These are phyloP conservation scores for Kregervanrija fluxuum DNA, from an alignment of 805 yeast species.

Conservation along the genomic window DNA sequence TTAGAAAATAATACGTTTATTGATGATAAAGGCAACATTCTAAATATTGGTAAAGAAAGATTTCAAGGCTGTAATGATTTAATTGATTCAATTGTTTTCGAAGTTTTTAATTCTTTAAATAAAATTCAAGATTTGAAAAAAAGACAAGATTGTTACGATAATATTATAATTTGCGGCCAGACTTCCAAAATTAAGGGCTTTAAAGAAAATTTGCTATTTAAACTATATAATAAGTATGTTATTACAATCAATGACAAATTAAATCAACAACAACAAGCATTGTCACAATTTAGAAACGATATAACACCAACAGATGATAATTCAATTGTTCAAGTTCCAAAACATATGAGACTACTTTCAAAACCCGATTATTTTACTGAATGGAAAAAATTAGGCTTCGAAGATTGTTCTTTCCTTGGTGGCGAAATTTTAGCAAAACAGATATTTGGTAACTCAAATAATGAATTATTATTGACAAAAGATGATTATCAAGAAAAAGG, in stretches of 20 bases:
- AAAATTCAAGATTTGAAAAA: constrained; percentile 54
- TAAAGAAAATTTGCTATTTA: constrained; percentile 56
- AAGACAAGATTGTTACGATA: constrained; percentile 81
- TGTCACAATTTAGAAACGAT: constrained; percentile 26
- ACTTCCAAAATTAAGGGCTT: constrained; percentile 72
- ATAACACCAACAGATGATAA: constrained; percentile 19
- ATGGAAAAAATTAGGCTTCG: constrained; percentile 80
- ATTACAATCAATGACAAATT: constrained; percentile 15
- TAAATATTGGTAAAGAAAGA: constrained; percentile 83
- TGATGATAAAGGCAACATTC: constrained; percentile 47
- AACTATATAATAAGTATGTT: constrained; percentile 31
- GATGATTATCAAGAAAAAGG: constrained; percentile 74
- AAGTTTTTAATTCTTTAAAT: constrained; percentile 45
- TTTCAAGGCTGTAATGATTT: constrained; percentile 71
- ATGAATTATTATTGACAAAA: constrained; percentile 60
- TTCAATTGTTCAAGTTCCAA: constrained; percentile 62
- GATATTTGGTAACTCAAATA: constrained; percentile 60
- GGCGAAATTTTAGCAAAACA: constrained; percentile 85
- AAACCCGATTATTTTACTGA: constrained; percentile 91
- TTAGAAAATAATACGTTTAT: constrained; percentile 64
- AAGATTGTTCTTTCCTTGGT: constrained; percentile 74
- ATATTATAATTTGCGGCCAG: constrained; percentile 72
- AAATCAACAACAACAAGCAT: constrained; percentile 10
- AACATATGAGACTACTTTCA: constrained; percentile 57
- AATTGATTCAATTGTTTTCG: constrained; percentile 45